Conservation (phyloP, 345 rosid genomes). For the Heritiera fomes region DNA sequence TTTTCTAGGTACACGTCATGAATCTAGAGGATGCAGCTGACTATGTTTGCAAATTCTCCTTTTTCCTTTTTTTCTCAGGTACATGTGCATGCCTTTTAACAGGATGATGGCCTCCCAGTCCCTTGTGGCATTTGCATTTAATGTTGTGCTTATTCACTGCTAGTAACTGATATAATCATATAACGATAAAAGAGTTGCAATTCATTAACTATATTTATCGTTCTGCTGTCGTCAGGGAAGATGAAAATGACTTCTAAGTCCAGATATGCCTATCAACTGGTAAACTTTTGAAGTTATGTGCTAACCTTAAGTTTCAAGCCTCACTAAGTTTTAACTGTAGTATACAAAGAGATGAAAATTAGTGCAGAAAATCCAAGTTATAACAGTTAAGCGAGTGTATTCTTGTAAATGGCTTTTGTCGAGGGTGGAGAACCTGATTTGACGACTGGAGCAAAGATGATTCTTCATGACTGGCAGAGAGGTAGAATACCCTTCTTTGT, state of each 20-base stretch:
- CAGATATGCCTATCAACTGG: constrained; percentile 83
- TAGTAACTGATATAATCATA: background rate
- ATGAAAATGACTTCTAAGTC: constrained; percentile 76
- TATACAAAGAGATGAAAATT: background rate
- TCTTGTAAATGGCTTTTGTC: background rate
- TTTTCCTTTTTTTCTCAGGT: background rate
- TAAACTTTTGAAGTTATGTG: constrained; percentile 74
- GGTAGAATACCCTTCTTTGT: constrained; percentile 90
- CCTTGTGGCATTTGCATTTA: background rate
- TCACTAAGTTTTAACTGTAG: background rate
- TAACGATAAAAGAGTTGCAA: background rate
- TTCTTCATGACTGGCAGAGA: constrained; percentile 98
- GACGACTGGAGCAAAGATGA: constrained; percentile 86
- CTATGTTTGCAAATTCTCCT: no score
- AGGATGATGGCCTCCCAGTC: background rate
- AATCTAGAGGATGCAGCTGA: constrained; percentile 83
- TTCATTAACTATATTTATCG: background rate
- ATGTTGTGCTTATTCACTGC: background rate
- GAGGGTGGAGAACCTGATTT: constrained; percentile 95
- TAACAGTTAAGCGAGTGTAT: background rate
- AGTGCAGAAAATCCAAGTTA: background rate
- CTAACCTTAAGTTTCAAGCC: background rate
- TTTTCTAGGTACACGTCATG: constrained; percentile 72
- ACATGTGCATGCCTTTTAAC: background rate
- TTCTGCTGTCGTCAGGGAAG: constrained; percentile 58